Evolutionary conservation across 345 rosid genomes (phyloP), one percentile per base, ranked within the genome.

Genomic region (Clarkia xantiana): DNA sequence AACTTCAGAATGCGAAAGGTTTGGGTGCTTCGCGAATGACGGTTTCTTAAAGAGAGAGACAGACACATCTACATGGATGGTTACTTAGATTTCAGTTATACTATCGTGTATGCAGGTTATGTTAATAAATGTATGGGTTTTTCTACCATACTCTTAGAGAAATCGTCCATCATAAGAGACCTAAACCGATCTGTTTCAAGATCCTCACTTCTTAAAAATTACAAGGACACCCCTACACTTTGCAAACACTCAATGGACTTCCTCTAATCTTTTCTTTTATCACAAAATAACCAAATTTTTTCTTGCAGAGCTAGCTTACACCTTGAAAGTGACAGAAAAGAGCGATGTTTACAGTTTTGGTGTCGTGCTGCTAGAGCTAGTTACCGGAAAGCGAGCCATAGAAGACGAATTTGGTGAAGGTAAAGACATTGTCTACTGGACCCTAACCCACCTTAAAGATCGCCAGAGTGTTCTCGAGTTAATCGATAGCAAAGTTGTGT

Each of bases 331-430:
- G 0, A 81, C 76, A 0, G 84, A 77, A 53, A 90, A 83, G 71
- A 83, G 80, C 23, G 97, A 90, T 6, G 94, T 86, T 7, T 83
- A 81, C 57, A 86, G 96, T 55, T 86, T 77, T 9, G 96, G 97
- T 0, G 86, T 90, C 20, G 96, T 90, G 54, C 81, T 90, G 20
- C 68, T 83, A 25, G 95, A 90, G 57, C 42, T 90, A 17, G 66
- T 70, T 2, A 83, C 84, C 0, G 80, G 94, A 23, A 72, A 67
- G 53, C 67, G 57, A 42, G 75, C 96, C 0, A 44, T 79, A 9
- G 97, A 86, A 61, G 91, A 81, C 2, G 74, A 66, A 52, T 86
- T 74, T 14, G 94, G 94, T 29, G 91, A 83, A 25, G 93, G 84
- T 1, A 79, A 79, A 63, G 89, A 83, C 49, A 76, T 90, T 0